phyloP scores from a whole-genome alignment of 2,329 filamentous ascomycete genomes.

The Dendrostoma leiphaemia region DNA sequence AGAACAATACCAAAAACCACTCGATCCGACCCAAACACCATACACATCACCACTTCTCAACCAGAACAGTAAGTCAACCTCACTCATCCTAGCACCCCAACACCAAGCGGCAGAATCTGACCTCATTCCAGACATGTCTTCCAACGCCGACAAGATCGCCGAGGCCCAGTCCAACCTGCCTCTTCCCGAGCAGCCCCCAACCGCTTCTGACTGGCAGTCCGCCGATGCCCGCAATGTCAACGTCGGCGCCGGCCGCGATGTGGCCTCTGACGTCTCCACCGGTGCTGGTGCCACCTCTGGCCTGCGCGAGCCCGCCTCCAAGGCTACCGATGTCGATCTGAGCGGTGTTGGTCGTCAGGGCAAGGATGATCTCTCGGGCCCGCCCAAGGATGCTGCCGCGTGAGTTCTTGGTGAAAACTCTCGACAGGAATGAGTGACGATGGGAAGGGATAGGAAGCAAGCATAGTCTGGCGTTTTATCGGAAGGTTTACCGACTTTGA shows the following conservation, averaged over 20 bases:
- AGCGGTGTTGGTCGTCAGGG: constrained; percentile 63
- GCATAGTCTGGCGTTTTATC: constrained; percentile 3
- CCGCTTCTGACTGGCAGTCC: constrained; percentile 76
- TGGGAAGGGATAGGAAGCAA: neutral
- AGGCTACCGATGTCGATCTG: constrained; percentile 52
- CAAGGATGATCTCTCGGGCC: constrained; percentile 53
- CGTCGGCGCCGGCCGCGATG: constrained; percentile 60
- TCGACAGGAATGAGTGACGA: too few relatives aligned
- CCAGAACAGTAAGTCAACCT: constrained; percentile 8
- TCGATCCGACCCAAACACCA: neutral
- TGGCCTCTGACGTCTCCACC: constrained; percentile 51
- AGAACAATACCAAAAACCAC: neutral
- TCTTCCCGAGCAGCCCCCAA: constrained; percentile 74
- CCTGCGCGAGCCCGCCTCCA: constrained; percentile 58
- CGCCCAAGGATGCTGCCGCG: constrained; percentile 60
- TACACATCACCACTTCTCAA: neutral
- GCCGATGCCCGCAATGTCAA: constrained; percentile 67
- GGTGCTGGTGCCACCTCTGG: constrained; percentile 48
- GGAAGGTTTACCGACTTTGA: neutral
- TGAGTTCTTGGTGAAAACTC: neutral
- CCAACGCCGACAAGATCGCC: constrained; percentile 65
- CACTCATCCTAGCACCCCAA: neutral
- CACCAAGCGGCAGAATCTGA: neutral
- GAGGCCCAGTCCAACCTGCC: constrained; percentile 71
- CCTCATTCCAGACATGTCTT: constrained; percentile 34